Evolutionary conservation across 345 rosid species (phyloP), one percentile per base, ranked within the genome.

Genomic region (Camelina sativa): DNA sequence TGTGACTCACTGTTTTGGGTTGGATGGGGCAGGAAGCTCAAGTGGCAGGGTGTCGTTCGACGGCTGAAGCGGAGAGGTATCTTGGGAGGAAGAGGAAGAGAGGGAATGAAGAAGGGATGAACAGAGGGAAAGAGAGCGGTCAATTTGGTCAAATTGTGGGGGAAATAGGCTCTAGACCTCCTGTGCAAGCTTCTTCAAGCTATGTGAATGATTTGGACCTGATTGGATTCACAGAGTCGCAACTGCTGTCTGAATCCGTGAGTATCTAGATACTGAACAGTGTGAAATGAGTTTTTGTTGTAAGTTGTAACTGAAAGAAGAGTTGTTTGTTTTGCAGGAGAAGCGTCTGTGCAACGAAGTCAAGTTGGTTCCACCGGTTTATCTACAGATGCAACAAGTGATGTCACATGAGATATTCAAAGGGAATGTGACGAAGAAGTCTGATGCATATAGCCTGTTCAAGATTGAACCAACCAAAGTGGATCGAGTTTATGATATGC

Each of bases 401-500:
- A 87, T 92, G 75, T 81, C 97, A 2, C 76, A 84, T 67, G 91
- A 90, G 79, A 85, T 95, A 69, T 89, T 95, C 78, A 84, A 79
- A 34, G 97, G 98, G 54, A 92, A 83, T 48, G 74, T 95, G 22
- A 77, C 82, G 1, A 90, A 86, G 84, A 95, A 90, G 79, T 72
- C 89, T 0, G 99, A 95, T 76, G 97, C 93, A 35, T 83, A 89
- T 81, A 80, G 77, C 48, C 65, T 94, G 64, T 94, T 94, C 89
- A 85, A 82, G 90, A 80, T 91, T 8, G 99, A 95, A 34, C 74
- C 94, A 13, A 81, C 77, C 85, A 95, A 86, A 84, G 83, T 88
- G 35, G 99, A 95, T 46, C 75, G 91, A 47, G 96, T 95, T 17
- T 92, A 92, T 67, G 97, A 95, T 58, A 88, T 92, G 87, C 94